Base-by-base conservation (phyloP, 2,329 filamentous ascomycete genomes). In the Sordariomycetes sp. region DNA sequence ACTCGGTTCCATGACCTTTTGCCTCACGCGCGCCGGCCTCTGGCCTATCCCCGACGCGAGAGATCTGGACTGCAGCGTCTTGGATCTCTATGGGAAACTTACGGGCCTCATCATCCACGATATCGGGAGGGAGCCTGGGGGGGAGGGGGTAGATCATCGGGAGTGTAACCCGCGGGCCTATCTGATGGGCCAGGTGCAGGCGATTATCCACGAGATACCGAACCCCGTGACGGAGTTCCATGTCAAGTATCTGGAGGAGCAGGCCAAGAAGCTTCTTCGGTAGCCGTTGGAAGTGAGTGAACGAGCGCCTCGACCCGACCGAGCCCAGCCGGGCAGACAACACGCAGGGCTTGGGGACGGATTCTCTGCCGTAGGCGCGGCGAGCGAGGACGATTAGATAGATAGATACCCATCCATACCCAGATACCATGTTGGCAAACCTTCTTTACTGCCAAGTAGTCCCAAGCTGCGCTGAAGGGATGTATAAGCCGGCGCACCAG, bases 1-100 rank as follows among this genome's bases (percentile, higher is more conserved):
- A 10, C 61, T 70, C 0, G 67, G 68, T 1, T 70, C 68, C 1
- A 63, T 69, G 58, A 67, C 65, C 1, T 70, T 69, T 54, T 69
- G 68, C 53, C 64, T 70, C 5, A 63, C 64, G 12, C 60, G 67
- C 25, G 66, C 66, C 3, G 63, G 64, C 7, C 63, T 69, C 2
- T 70, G 66, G 67, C 68, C 67, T 3, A 59, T 68, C 1, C 66
- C 66, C 6, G 59, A 66, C 1, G 53, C 62, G 1, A 53, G 59
- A 0, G 63, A 65, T 4, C 58, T 66, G 0, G 60, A 65, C 3
- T 60, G 64, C 39, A 68, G 64, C 60, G 60, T 65, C 10, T 28
- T 63, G 24, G 56, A 58, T 1, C 58, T 66, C 10, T 61, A 65
- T 39, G 60, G 60, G 10, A 64, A 63, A 15, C 57, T 63, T 56